Percentiles rank a stretch among this genome's conserved stretches.
These are phyloP conservation scores for Botryotinia narcissicola DNA, from an alignment of 2,329 filamentous ascomycete species.

Conservation along the genomic window DNA sequence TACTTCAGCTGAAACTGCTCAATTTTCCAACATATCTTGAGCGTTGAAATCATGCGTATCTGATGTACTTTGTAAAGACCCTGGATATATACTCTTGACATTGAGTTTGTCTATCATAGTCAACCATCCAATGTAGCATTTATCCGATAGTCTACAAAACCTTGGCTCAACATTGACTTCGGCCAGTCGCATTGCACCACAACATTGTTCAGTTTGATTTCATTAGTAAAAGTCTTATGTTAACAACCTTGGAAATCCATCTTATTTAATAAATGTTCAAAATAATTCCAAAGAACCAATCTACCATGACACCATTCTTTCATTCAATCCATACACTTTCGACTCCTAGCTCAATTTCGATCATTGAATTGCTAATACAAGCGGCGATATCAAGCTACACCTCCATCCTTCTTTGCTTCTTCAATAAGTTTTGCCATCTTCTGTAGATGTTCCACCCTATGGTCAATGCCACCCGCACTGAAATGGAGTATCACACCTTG, in stretches of 20 bases:
- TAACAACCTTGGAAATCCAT: background rate
- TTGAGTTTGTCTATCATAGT: no score
- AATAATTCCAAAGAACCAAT: background rate
- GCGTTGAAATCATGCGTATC: background rate
- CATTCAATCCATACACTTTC: no score
- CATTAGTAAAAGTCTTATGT: no score
- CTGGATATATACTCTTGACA: no score
- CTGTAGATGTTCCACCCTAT: background rate
- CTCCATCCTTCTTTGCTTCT: background rate
- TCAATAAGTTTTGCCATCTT: background rate
- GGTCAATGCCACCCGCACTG: constrained; percentile 25
- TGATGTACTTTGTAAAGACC: background rate
- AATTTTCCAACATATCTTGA: background rate
- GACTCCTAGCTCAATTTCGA: background rate
- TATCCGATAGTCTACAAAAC: background rate
- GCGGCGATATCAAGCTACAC: background rate
- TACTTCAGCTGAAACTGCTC: background rate
- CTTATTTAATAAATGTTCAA: background rate
- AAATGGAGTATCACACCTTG: constrained; percentile 27
- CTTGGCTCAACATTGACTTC: background rate
- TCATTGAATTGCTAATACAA: background rate
- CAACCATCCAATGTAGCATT: background rate
- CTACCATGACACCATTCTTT: background rate
- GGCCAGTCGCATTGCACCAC: background rate
- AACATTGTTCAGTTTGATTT: background rate